phyloP scores from a whole-genome alignment of 1,139 yeast genomes.

The Debaryomycetaceae sp. region DNA sequence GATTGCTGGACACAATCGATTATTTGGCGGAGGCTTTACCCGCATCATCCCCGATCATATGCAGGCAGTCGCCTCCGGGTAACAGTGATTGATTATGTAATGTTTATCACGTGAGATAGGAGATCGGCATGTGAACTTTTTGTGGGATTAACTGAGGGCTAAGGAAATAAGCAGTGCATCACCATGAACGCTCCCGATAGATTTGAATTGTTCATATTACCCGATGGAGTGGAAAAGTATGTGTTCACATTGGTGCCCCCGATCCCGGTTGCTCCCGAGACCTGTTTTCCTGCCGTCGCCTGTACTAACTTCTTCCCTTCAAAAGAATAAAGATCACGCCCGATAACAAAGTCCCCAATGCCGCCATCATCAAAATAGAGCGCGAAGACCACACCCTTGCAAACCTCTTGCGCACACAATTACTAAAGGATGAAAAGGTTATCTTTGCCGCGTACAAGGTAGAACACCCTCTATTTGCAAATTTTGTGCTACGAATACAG shows the following conservation, averaged over 20 bases:
- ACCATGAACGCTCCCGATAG: conserved; percentile 97
- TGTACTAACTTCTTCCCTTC: too few relatives aligned
- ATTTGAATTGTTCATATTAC: conserved; percentile 87
- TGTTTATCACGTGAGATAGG: too few relatives aligned
- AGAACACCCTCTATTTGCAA: conserved; percentile 95
- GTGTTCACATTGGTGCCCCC: conserved; percentile 10
- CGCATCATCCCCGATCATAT: too few relatives aligned
- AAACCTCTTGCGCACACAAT: conserved; percentile 75
- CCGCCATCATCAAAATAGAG: conserved; percentile 85
- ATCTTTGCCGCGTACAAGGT: conserved; percentile 94
- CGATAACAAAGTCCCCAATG: conserved; percentile 91
- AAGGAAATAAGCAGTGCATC: too few relatives aligned
- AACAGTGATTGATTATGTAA: too few relatives aligned
- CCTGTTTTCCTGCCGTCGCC: background rate
- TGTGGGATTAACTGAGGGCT: background rate
- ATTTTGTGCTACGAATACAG: conserved; percentile 85
- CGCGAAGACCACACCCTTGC: conserved; percentile 97
- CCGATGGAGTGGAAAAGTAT: conserved; percentile 90
- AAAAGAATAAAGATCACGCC: conserved; percentile 71
- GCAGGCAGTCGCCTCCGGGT: too few relatives aligned
- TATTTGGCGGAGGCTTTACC: background rate
- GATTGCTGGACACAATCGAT: too few relatives aligned
- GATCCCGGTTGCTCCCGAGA: background rate
- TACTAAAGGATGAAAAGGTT: conserved; percentile 76
- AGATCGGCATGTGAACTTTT: background rate